Percentiles rank a stretch among this genome's conserved stretches.
phyloP scores from a whole-genome alignment of 805 yeast genomes.

The Sporopachydermia quercuum region DNA sequence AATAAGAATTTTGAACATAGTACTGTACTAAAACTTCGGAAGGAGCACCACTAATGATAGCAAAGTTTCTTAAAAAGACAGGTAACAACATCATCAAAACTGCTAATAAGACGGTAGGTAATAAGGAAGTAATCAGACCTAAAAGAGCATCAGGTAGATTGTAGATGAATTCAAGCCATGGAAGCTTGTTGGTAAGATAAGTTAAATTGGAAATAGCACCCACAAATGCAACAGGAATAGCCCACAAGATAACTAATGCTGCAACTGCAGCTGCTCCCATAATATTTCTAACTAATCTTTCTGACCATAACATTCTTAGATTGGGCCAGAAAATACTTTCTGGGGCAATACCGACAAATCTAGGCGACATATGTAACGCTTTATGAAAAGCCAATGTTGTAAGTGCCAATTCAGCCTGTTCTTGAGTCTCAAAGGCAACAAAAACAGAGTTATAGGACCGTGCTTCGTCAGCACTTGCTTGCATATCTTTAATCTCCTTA shows the following conservation, averaged over 20 bases:
- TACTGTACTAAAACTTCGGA: conserved; percentile 43
- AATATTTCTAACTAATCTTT: conserved; percentile 37
- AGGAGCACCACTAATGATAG: conserved; percentile 40
- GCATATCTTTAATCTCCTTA: conserved; percentile 44
- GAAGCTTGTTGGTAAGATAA: conserved; percentile 40
- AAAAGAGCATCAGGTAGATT: conserved; percentile 36
- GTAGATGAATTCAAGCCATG: conserved; percentile 40
- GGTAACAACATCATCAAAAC: conserved; percentile 55
- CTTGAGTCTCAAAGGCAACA: conserved; percentile 67
- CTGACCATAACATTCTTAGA: conserved; percentile 73
- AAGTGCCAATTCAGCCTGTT: conserved; percentile 56
- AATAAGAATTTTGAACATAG: conserved; percentile 52
- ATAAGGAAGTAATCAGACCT: conserved; percentile 53
- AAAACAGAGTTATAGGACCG: conserved; percentile 33
- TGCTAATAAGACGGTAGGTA: conserved; percentile 54
- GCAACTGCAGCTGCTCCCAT: conserved; percentile 37
- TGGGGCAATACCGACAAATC: conserved; percentile 49
- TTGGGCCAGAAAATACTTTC: conserved; percentile 54
- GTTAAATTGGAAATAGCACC: conserved; percentile 61
- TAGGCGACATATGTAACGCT: conserved; percentile 49
- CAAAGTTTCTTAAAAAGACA: conserved; percentile 47
- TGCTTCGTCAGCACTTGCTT: conserved; percentile 32
- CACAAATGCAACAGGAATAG: conserved; percentile 66
- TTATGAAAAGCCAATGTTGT: conserved; percentile 50
- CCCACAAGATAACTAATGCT: conserved; percentile 52